These are phyloP conservation scores for Blastobotrys arbuscula DNA, from an alignment of 1,139 yeast species.

Conservation along the genomic window DNA sequence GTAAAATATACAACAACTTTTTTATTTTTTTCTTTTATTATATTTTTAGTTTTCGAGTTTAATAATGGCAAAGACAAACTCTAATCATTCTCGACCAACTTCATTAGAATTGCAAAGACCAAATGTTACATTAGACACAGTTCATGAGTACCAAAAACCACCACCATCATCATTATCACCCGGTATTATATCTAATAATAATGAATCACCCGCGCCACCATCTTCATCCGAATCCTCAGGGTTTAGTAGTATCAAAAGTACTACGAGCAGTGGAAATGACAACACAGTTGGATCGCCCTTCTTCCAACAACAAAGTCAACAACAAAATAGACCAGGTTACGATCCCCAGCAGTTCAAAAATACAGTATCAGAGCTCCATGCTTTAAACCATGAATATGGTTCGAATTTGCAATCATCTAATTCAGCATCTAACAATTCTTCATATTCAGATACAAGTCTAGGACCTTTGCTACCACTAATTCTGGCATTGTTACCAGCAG, in stretches of 20 bases:
- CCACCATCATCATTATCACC: neutral
- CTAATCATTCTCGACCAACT: neutral
- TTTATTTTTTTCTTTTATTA: too few relatives aligned
- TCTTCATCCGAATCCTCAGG: neutral
- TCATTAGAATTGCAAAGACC: neutral
- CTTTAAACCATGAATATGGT: neutral
- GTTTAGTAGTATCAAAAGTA: neutral
- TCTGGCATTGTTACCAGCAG: slow-evolving; percentile 26
- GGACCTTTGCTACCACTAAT: slow-evolving; percentile 19
- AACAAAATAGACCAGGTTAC: too few relatives aligned
- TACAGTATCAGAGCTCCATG: neutral
- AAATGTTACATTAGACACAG: slow-evolving; percentile 2
- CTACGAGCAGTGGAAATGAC: too few relatives aligned
- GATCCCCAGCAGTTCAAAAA: too few relatives aligned
- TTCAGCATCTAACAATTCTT: neutral
- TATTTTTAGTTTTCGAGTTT: too few relatives aligned
- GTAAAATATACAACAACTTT: too few relatives aligned
- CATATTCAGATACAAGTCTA: neutral
- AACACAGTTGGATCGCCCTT: too few relatives aligned
- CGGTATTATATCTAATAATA: neutral
- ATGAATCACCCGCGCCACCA: neutral
- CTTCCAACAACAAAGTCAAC: neutral
- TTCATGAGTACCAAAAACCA: neutral
- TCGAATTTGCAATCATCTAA: neutral
- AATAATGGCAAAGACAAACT: neutral